Base-by-base conservation (phyloP, 1,284 basidiomycete genomes). In the Pseudozyma tsukubaensis region DNA sequence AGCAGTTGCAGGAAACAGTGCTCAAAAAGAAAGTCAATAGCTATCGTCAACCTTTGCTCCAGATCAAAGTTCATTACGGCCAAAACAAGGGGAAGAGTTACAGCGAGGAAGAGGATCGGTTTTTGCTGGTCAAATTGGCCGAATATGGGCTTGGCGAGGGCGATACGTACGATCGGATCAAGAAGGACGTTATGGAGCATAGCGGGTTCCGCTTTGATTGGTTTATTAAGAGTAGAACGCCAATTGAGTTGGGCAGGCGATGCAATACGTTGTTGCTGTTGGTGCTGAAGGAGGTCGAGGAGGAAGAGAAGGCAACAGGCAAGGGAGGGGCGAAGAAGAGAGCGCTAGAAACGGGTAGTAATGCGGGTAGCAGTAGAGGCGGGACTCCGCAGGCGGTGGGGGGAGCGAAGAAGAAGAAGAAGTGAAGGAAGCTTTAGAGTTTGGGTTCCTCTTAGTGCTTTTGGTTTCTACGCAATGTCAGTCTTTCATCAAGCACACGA, bases 141-240 rank as follows among this genome's bases (percentile, higher is more conserved):
- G 90, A 97, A 86, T 96, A 99, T 83, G 95, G 95, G 13, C 91
- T 99, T 87, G 90, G 91, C 58, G 88, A 90, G 34, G 95, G 97
- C 60, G 94, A 97, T 80, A 92, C 94, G 40, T 98, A 94, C 83
- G 96, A 99, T 82, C 87, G 91, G 53, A 97, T 99, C 87, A 97
- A 97, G 88, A 90, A 91, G 85, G 96, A 99, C 86, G 94, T 99
- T 65, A 91, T 91, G 42, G 93, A 95, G 85, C 96, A 94, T 86
- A 94, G 94, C 0, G 91, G 94, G n/a, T 99, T 99, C 87, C 68
- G 79, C 11, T 80, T 98, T 79, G 94, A 98, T 84, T 98, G 95
- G 95, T 99, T 98, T 87, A 94, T 99, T 88, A 97, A 97, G 88
- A 93, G 92, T 72, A 88, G 97, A 55, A 94, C 93, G 24, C 91